Conservation (phyloP, 129 eudicot species). For the Pulicaria dysenterica region DNA sequence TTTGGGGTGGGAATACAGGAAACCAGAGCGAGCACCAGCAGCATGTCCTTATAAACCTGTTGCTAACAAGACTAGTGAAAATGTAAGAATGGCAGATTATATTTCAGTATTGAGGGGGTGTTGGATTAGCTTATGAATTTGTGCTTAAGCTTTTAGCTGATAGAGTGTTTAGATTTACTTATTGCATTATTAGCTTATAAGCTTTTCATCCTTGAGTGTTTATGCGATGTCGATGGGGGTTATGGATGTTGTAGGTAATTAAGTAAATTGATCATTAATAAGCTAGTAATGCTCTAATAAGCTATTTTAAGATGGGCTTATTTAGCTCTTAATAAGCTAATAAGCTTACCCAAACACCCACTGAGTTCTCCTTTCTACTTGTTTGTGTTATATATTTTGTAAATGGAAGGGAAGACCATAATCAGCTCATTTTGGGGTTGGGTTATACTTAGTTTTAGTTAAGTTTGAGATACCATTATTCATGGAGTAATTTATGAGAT, state of each 20-base stretch:
- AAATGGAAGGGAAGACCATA: neutral
- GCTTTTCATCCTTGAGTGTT: too few relatives aligned
- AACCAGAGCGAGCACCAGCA: constrained; percentile 66
- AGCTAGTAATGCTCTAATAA: too few relatives aligned
- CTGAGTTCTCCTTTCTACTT: neutral
- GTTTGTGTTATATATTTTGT: neutral
- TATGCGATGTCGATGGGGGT: too few relatives aligned
- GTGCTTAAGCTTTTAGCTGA: too few relatives aligned
- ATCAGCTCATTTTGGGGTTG: neutral
- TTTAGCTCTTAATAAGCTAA: too few relatives aligned
- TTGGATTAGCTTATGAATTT: neutral
- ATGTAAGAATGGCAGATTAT: constrained; percentile 18
- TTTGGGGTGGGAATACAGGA: constrained; percentile 74
- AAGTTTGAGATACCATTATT: neutral
- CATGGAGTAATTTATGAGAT: neutral
- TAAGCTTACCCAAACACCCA: too few relatives aligned
- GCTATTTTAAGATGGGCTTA: too few relatives aligned
- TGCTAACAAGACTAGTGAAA: constrained; percentile 34
- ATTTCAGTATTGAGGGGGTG: neutral
- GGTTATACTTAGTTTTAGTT: neutral
- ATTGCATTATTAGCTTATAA: too few relatives aligned
- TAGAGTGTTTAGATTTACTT: too few relatives aligned
- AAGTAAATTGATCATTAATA: too few relatives aligned
- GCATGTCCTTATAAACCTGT: constrained; percentile 72
- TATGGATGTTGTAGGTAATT: too few relatives aligned